Conservation (phyloP, 345 rosid species). For the Eucalyptus erythrocorys region DNA sequence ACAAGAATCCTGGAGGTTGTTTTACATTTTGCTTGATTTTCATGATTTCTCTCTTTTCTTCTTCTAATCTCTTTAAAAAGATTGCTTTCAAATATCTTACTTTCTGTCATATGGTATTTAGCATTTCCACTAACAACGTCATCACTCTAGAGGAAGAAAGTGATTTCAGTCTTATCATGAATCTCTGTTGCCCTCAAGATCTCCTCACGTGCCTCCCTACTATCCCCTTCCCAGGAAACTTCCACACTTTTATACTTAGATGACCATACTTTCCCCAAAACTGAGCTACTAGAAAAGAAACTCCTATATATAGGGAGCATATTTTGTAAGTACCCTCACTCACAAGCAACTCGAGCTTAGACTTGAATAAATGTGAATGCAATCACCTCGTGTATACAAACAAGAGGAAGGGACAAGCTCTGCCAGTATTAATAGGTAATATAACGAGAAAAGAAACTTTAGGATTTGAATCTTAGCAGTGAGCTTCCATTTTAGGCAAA, state of each 20-base stretch:
- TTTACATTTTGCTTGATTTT: neutral
- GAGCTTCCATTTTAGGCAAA: neutral
- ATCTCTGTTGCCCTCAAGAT: neutral
- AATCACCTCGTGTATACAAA: neutral
- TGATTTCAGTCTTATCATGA: neutral
- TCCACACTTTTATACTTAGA: neutral
- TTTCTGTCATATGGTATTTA: too few species aligned
- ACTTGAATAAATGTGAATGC: neutral
- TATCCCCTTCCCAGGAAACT: neutral
- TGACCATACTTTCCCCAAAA: neutral
- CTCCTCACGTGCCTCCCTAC: neutral
- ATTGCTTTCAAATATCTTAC: too few species aligned
- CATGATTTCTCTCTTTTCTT: neutral
- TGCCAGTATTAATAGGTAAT: neutral
- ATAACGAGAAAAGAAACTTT: neutral
- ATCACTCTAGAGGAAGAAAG: neutral
- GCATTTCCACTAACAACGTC: neutral
- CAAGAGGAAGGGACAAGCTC: neutral
- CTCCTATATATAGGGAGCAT: neutral
- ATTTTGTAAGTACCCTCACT: neutral
- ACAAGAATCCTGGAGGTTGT: neutral
- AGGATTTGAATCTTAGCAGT: neutral
- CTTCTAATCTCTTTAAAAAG: neutral
- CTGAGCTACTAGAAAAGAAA: neutral
- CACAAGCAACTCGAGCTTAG: neutral